Evolutionary conservation across 768 basidiomycete genomes (phyloP), one percentile per base, ranked within the genome.

Genomic region (Cubamyces sp.): DNA sequence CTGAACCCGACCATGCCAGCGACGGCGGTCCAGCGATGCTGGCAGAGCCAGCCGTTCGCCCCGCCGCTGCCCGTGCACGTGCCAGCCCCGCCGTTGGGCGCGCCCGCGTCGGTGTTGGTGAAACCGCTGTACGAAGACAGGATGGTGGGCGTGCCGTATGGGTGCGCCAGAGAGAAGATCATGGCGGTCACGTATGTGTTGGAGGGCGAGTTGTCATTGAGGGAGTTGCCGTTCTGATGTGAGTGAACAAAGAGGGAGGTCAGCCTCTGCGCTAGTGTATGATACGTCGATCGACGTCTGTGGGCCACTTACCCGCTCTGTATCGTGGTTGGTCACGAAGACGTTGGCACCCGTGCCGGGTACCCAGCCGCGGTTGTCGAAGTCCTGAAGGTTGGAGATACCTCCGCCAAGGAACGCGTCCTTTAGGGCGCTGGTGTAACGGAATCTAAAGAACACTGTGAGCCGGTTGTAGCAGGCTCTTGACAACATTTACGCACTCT

Each of bases 291-390:
- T 7, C 6, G 46, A 26, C 14, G n/a, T 6, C 39, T 34, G 23
- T n/a, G n/a, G n/a, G n/a, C 23, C 6, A 65, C 76, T 53, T 57
- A 77, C 78, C 41, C 88, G 74, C 70, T 89, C 88, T 1, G 87
- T 89, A 64, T 90, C 88, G 59, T 89, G 88, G 66, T 90, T 87
- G 0, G 83, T 76, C 4, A 89, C 86, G 61, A 89, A 89, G 7
- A 85, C 81, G 64, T 89, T 90, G 0, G 87, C 87, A 16, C 68
- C 65, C 0, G 70, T 74, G 1, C 86, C 78, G 0, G 81, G 45
- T 1, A 88, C 76, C 87, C 87, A 90, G 2, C 85, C 86, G 68
- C 71, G 74, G 60, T 72, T 78, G 37, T 87, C 82, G 16, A 88
- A 69, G 63, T 81, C 77, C 65, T 83, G 78, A 23, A 89, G 72